Conservation (phyloP, 164 flowering plant genomes). For the Annona cherimola region DNA sequence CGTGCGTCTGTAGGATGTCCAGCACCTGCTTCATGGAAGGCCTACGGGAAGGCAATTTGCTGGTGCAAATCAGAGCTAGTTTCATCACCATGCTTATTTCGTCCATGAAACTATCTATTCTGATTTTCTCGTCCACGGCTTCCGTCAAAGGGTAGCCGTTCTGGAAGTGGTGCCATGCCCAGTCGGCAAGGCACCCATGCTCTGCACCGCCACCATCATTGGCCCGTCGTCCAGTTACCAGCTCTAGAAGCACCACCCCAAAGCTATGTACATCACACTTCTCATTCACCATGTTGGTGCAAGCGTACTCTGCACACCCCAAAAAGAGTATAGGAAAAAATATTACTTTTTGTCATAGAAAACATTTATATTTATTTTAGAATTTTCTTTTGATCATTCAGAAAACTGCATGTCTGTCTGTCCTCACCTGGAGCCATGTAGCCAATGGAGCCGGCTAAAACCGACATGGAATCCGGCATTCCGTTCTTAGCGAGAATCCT, state of each 20-base stretch:
- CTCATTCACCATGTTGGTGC: conserved; percentile 59
- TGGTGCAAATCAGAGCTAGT: conserved; percentile 72
- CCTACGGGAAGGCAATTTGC: conserved; percentile 40
- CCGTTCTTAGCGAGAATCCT: conserved; percentile 47
- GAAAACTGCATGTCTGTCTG: background rate
- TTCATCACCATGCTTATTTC: conserved; percentile 53
- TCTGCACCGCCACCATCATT: conserved; percentile 37
- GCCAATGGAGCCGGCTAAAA: conserved; percentile 79
- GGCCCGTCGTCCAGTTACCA: conserved; percentile 68
- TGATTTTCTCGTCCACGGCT: conserved; percentile 46
- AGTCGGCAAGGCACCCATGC: conserved; percentile 51
- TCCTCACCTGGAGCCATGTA: conserved; percentile 79
- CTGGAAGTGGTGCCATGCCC: conserved; percentile 57
- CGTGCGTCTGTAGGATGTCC: conserved; percentile 37
- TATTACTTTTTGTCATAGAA: background rate
- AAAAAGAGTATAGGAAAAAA: background rate
- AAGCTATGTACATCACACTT: conserved; percentile 83
- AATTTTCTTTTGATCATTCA: no score
- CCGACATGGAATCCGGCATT: conserved; percentile 54
- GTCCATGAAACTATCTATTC: conserved; percentile 32
- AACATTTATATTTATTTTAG: background rate
- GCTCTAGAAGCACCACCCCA: conserved; percentile 82
- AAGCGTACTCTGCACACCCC: conserved; percentile 57
- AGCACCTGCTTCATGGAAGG: conserved; percentile 84
- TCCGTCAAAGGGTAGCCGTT: conserved; percentile 37